These are phyloP conservation scores for Hirsutella rhossiliensis DNA, from an alignment of 2,329 filamentous ascomycete genomes.

Conservation along the genomic window DNA sequence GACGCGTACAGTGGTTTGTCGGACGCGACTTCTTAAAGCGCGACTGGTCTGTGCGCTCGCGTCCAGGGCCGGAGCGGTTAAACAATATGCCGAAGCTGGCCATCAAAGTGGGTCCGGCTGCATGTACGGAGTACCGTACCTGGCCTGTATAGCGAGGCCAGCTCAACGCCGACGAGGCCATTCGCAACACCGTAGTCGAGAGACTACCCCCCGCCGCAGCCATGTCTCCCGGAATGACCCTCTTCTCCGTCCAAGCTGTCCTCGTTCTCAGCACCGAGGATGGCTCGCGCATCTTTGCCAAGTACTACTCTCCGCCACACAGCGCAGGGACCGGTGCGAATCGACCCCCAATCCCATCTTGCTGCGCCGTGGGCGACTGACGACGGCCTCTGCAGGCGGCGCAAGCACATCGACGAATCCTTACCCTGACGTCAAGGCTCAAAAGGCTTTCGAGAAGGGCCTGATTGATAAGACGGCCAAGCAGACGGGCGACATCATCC, in stretches of 20 bases:
- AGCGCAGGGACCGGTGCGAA: conserved; percentile 25
- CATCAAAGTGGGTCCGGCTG: too few relatives aligned
- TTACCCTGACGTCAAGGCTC: conserved; percentile 81
- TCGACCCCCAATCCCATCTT: conserved; percentile 8
- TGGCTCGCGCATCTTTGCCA: conserved; percentile 81
- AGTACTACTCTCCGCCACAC: conserved; percentile 69
- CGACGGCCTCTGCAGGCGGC: conserved; percentile 15
- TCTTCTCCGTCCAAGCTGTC: conserved; percentile 67
- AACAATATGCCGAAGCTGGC: too few relatives aligned
- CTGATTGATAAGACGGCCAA: conserved; percentile 92
- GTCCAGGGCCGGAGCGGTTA: too few relatives aligned
- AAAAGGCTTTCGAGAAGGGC: conserved; percentile 95
- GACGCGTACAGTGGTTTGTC: conserved; percentile 29
- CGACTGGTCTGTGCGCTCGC: too few relatives aligned
- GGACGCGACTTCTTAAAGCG: background rate
- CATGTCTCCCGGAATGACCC: conserved; percentile 65
- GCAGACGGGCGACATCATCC: conserved; percentile 88
- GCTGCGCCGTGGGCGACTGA: background rate
- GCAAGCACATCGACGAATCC: conserved; percentile 52
- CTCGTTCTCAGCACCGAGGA: conserved; percentile 76
- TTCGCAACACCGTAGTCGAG: conserved; percentile 3
- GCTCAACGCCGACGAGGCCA: background rate
- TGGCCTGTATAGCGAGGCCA: too few relatives aligned
- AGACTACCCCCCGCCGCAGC: conserved; percentile 6
- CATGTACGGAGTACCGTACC: too few relatives aligned